Base-by-base conservation (phyloP, 2,329 filamentous ascomycete species). In the Sporothrix variecibatus region DNA sequence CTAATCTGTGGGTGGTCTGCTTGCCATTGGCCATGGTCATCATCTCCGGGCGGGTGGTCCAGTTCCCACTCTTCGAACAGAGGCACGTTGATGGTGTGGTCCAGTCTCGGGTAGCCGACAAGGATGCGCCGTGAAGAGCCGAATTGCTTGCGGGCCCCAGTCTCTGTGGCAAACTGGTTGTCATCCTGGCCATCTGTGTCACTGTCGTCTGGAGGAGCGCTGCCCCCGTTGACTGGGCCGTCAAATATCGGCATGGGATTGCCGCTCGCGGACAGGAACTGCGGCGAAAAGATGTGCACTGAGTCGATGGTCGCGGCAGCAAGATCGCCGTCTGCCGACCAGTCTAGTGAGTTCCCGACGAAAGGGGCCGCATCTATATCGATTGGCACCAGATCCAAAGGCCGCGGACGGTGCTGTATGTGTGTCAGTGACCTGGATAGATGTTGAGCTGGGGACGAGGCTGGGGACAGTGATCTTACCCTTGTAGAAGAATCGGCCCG, bases 281-380 rank as follows among this genome's bases (percentile, higher is more conserved):
- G 84, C 4, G 87, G 87, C 6, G 88, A 78, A 74, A 85, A 87
- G 65, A 89, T 80, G 76, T 86, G 82, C 40, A 89, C 77, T 58
- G 85, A 86, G 78, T 90, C 88, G 75, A 88, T 86, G n/a, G 86
- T 86, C 2, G 84, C 86, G 43, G 89, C 83, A 46, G 88, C 88
- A 5, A 90, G 82, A 77, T 89, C 88, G 31, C 85, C 87, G 72
- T 90, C 88, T 75, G 85, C 86, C 28, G 88, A 90, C 86, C 88
- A 90, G 49, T 85, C 77, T 31, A 86, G 78, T 62, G 84, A 83
- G 71, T 84, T 82, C 3, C 5, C 1, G 5, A 8, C 28, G 6
- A 34, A 73, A 0, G 81, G 82, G 12, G 78, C 76, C 1, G 79
- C 78, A 17, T 78, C 77, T 26, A 82, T 76, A 5, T 77, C 78